Evolutionary conservation across 768 basidiomycete species (phyloP), one percentile per base, ranked within the genome.

Genomic region (Kondoa malvinella): DNA sequence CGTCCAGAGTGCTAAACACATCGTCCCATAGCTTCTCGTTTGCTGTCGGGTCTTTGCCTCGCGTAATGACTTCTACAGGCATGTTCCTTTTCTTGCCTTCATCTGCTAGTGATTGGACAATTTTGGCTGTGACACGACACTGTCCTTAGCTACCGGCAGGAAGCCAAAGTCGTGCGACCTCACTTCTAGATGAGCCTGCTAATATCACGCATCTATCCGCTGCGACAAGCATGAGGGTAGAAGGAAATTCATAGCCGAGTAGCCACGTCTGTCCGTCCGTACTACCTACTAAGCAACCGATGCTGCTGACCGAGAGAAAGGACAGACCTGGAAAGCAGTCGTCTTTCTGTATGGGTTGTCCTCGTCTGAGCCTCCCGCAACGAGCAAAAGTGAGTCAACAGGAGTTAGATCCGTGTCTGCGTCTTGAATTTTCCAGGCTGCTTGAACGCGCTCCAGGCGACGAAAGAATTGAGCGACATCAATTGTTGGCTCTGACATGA

Each of bases 181-280:
- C 65, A 83, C 80, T 76, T 85, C 79, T 60, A 96, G 81, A 89
- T 92, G 30, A 67, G 32, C 61, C 61, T 21, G 61, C 61, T 33
- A 95, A 79, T 56, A 96, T 86, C 34, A 80, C 80, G 25, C 97
- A 78, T 74, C 83, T 87, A 66, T 86, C 80, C 73, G 86, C 86
- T 67, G 85, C 82, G 73, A 97, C 87, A 25, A 96, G 80, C 68
- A 92, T 82, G 31, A 96, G 80, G 0, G 94, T 96, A 0, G 91
- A 90, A 1, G 94, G 95, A 75, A 97, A 97, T 77, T 99, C 94
- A 77, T 92, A 97, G 16, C 92, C 94, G 50, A 97, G 82, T 21
- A 99, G 81, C 89, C 92, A 95, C 75, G 92, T 92, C 94, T 95
- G 72, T 29, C 71, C 34, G 68, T 63, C 60, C 32, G 62, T 73